A percentile compares a stretch with the other conserved stretches of the same genome.
Evolutionary conservation across 805 yeast genomes (phyloP).

Genomic region (Wickerhamomyces chaumierensis): DNA sequence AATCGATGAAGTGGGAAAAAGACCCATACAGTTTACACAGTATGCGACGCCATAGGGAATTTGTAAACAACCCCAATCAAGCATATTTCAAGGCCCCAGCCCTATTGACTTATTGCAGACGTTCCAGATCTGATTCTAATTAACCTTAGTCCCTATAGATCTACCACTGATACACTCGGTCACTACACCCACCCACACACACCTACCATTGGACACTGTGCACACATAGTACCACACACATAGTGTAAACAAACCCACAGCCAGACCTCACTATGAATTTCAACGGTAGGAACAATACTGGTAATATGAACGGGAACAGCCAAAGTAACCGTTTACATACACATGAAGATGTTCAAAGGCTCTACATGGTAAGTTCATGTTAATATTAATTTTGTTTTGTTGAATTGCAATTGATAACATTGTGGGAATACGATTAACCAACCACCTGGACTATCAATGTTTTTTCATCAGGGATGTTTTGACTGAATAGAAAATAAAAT

Average conservation of each 20-base stretch:
- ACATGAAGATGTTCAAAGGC: slow-evolving; percentile 19
- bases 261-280: background rate
- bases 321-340: slow-evolving; percentile 10
- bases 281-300: slow-evolving; percentile 1
- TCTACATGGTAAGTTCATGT: slow-evolving; percentile 13
- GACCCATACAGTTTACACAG: too few species aligned
- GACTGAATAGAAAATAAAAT: too few species aligned
- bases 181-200: background rate
- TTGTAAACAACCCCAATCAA: background rate
- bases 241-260: slow-evolving; percentile 1
- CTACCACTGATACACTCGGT: background rate
- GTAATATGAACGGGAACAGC: background rate
- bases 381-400: too few species aligned
- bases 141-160: slow-evolving; percentile 1
- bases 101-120: background rate
- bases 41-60: too few species aligned
- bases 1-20: background rate
- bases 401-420: background rate
- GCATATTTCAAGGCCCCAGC: background rate
- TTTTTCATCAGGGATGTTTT: too few species aligned
- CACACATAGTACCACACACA: slow-evolving; percentile 2
- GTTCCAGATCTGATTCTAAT: background rate
- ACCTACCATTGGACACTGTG: slow-evolving; percentile 1
- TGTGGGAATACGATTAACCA: too few species aligned
- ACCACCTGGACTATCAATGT: background rate